These are phyloP conservation scores for Macadamia integrifolia DNA, from an alignment of 164 flowering plant genomes.

Conservation along the genomic window DNA sequence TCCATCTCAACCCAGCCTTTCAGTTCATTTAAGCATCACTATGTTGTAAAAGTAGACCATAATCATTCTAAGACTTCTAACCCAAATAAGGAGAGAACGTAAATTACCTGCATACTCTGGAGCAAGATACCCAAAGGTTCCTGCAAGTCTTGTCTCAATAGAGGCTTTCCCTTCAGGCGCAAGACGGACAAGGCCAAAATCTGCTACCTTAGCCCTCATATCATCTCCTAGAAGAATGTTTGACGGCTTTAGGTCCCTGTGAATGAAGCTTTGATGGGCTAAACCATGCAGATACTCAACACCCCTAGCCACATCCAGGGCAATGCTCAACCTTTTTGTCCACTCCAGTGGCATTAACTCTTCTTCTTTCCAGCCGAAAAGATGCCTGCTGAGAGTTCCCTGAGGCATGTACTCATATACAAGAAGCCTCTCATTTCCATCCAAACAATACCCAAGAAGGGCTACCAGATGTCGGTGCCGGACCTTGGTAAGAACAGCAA, in stretches of 20 bases:
- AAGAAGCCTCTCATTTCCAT: slow-evolving; percentile 72
- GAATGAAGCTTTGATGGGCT: slow-evolving; percentile 83
- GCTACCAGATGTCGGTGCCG: slow-evolving; percentile 73
- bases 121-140: slow-evolving; percentile 72
- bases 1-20: too few species aligned
- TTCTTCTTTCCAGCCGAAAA: slow-evolving; percentile 65
- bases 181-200: slow-evolving; percentile 79
- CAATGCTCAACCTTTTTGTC: slow-evolving; percentile 57
- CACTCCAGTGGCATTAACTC: slow-evolving; percentile 60
- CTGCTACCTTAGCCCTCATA: slow-evolving; percentile 81
- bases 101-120: slow-evolving; percentile 8
- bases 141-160: slow-evolving; percentile 72
- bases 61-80: neutral
- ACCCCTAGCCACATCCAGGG: slow-evolving; percentile 78
- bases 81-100: neutral
- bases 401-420: slow-evolving; percentile 86
- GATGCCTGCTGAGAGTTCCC: slow-evolving; percentile 62
- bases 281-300: slow-evolving; percentile 75
- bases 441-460: slow-evolving; percentile 72
- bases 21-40: too few species aligned
- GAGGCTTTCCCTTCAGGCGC: slow-evolving; percentile 85
- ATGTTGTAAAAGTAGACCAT: neutral
- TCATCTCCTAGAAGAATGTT: slow-evolving; percentile 88
- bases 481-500: slow-evolving; percentile 74
- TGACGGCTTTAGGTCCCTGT: slow-evolving; percentile 75